A percentile compares a stretch with the other conserved stretches of the same genome.
These are phyloP conservation scores for Endocladia muricata DNA, from an alignment of 31 red algal genomes.

Conservation along the genomic window DNA sequence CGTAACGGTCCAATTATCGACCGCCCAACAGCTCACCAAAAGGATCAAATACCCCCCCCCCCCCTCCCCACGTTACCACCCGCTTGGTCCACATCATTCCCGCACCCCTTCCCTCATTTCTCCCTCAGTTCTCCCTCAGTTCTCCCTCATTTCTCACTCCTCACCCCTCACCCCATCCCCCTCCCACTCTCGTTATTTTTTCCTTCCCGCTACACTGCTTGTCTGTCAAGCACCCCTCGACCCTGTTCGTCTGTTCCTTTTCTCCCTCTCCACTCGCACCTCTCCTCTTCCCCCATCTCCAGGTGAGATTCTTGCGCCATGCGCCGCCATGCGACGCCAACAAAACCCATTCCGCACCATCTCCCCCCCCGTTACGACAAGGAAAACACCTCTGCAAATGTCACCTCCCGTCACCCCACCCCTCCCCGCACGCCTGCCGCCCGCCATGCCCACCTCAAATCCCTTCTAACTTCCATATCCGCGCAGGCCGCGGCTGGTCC, in stretches of 20 bases:
- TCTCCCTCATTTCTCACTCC: too few relatives aligned
- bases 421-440: not conserved
- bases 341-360: not conserved
- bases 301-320: too few relatives aligned
- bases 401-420: not conserved
- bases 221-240: not conserved
- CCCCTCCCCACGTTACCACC: too few relatives aligned
- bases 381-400: slow-evolving; percentile 32
- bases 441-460: slow-evolving; percentile 9
- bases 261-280: not conserved
- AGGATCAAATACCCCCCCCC: not conserved
- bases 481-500: not conserved
- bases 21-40: not conserved
- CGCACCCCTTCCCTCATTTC: too few relatives aligned
- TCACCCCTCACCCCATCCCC: not conserved
- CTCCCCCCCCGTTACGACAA: slow-evolving; percentile 10
- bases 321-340: not conserved
- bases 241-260: not conserved
- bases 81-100: too few relatives aligned
- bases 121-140: too few relatives aligned
- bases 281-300: not conserved
- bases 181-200: not conserved
- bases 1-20: not conserved
- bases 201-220: not conserved
- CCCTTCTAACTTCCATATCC: slow-evolving; percentile 11